Base-by-base conservation (phyloP, 805 yeast genomes). In the Wickerhamiella hasegawae region DNA sequence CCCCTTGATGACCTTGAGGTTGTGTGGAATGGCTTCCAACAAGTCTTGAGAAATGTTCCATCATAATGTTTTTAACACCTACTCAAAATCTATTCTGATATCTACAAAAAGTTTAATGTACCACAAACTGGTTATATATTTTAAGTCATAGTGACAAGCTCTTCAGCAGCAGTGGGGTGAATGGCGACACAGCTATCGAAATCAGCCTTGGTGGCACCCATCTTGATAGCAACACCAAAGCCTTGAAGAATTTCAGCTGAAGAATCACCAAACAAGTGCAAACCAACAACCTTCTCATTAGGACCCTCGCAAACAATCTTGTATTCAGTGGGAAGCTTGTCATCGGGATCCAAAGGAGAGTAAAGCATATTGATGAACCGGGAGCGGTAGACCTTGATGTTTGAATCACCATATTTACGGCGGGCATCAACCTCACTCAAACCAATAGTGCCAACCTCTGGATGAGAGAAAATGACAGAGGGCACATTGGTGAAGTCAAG, bases 91-190 rank as follows among this genome's bases (percentile, higher is more conserved):
- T n/a, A n/a, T n/a, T n/a, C n/a, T n/a, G n/a, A n/a, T n/a, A n/a
- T n/a, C n/a, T n/a, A n/a, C n/a, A n/a, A n/a, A n/a, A n/a, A n/a
- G n/a, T n/a, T n/a, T n/a, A n/a, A n/a, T n/a, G n/a, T n/a, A n/a
- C n/a, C n/a, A n/a, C n/a, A n/a, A n/a, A n/a, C n/a, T n/a, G n/a
- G n/a, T n/a, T n/a, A n/a, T n/a, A n/a, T n/a, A n/a, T n/a, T n/a
- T n/a, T n/a, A n/a, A n/a, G n/a, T n/a, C 71, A 80, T 62, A 17
- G 99, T 90, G 26, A 90, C 99, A 34, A 90, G 60, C 63, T 90
- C 99, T 64, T 90, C 99, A 28, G 98, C 98, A 45, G 92, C 73
- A 2, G 98, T 90, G 43, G 99, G 99, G 57, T 90, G 99, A 54
- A 90, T 90, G 25, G 99, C 99, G 30, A 90, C 97, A 63, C 92